Evolutionary conservation across 306 rosid species (phyloP), one percentile per base, ranked within the genome.

Genomic region (Cicer judaicum): DNA sequence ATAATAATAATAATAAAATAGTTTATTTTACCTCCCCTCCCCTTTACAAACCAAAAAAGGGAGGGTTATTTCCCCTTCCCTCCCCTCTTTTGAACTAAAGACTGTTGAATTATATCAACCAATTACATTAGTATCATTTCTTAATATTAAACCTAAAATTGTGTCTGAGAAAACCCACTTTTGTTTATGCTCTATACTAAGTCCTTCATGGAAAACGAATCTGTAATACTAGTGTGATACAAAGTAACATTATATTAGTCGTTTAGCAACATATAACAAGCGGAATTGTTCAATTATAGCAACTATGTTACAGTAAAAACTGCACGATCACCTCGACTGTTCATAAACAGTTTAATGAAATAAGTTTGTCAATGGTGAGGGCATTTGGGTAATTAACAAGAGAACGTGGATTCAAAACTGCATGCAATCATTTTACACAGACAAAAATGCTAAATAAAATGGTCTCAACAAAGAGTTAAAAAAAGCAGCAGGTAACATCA

Each of bases 181-280:
- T 54, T 15, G 39, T 29, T 16, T 49, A 38, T 74, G 60, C 10
- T 64, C 62, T 52, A 29, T 6, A 14, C 41, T 18, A 66, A 74
- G 57, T 68, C 56, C 10, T 14, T 2, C 48, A 43, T 64, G 12
- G 61, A 64, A 75, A 42, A 21, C 16, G 1, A 43, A 8, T 40
- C 46, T 18, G 49, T 48, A 7, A 40, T 24, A 24, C 34, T 24
- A 24, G 3, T 24, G 34, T 24, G 34, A 24, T 24, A 24, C 34
- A 18, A 10, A 54, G 15, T 7, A 59, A 50, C 41, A 66, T 24
- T 24, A 24, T 24, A 59, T 21, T 16, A 48, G 68, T 66, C 63
- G 12, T 64, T 64, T 44, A 42, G 71, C 39, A 68, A 52, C 54
- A 69, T 74, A 77, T 47, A 46, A 14, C 80, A 21, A 54, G 59